Evolutionary conservation across 371 early-diverging fungal genomes (phyloP).

Genomic region (Rhizopus stolonifer): DNA sequence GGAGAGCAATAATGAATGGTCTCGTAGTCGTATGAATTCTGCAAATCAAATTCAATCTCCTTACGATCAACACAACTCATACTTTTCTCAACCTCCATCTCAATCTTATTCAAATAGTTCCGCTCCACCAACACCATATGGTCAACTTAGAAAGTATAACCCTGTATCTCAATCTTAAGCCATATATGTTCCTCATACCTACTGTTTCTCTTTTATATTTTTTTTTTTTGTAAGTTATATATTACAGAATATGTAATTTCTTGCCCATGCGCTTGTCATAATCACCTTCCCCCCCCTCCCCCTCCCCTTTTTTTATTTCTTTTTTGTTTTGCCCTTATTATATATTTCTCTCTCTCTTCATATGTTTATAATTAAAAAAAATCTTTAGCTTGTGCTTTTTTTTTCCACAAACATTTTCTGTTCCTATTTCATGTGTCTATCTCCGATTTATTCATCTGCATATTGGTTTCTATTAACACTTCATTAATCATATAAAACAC

Average conservation of each 20-base stretch:
- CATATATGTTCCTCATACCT: slow-evolving; percentile 2
- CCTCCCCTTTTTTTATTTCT: not conserved
- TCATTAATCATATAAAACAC: too few relatives aligned
- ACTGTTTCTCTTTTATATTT: not conserved
- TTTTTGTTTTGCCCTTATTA: slow-evolving; percentile 2
- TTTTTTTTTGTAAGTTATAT: slow-evolving; percentile 6
- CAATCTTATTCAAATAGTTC: slow-evolving; percentile 14
- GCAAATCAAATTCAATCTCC: slow-evolving; percentile 16
- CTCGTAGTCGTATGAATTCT: slow-evolving; percentile 22
- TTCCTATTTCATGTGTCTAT: too few relatives aligned
- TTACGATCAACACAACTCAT: slow-evolving; percentile 23
- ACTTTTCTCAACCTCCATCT: slow-evolving; percentile 20
- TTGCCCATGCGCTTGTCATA: not conserved
- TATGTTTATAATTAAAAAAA: slow-evolving; percentile 3
- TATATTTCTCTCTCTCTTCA: not conserved
- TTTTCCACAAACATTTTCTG: not conserved
- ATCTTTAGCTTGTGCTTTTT: not conserved
- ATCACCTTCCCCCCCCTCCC: not conserved
- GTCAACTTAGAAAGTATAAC: slow-evolving; percentile 15
- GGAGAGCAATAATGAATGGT: slow-evolving; percentile 19
- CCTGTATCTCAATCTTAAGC: not conserved
- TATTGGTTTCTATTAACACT: too few relatives aligned
- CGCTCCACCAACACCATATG: slow-evolving; percentile 22
- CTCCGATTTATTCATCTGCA: too few relatives aligned
- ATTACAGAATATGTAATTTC: slow-evolving; percentile 17